Evolutionary conservation across 148 eudicot species (phyloP), one percentile per base, ranked within the genome.

Genomic region (Heliosperma pusillum): DNA sequence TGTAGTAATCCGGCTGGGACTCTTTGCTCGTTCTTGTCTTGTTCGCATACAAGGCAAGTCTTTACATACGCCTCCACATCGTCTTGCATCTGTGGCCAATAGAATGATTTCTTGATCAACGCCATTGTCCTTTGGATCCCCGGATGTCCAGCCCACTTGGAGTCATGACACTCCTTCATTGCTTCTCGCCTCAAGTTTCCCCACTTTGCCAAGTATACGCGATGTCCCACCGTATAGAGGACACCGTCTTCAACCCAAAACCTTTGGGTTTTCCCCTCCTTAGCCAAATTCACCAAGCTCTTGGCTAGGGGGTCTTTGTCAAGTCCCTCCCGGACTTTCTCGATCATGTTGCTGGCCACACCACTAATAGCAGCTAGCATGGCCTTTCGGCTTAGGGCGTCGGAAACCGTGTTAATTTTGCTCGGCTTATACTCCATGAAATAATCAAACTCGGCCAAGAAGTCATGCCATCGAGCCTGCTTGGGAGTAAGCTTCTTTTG

Each of bases 401-500:
- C 63, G 8, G 25, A 26, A 20, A 59, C 26, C 63, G 12, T 59
- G 10, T 59, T 59, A 7, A 20, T 59, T 26, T 59, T 59, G 1
- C 63, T n/a, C n/a, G n/a, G n/a, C n/a, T n/a, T n/a, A n/a, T n/a
- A n/a, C n/a, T n/a, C n/a, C n/a, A n/a, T n/a, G 2, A 7, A 15
- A 5, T 67, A 19, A 16, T 67, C 52, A 0, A 45, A 45, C 52
- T 45, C 11, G 12, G 52, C 2, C 1, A 45, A 45, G 52, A 45
- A 45, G 24, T 67, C 53, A 10, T 67, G 71, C 71, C 53, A 67
- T 12, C 53, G 10, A 3, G 70, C 69, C 19, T 66, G 47, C 69
- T 66, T 66, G 69, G 45, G 69, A 66, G 19, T 33, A 10, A 36
- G 24, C 12, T 36, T 66, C 12, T 36, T 66, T 30, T 36, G 70